A percentile compares a stretch with the other conserved stretches of the same genome.
Evolutionary conservation across 352 stramenopile species (phyloP).

Genomic region (Thraustochytrium sp.): DNA sequence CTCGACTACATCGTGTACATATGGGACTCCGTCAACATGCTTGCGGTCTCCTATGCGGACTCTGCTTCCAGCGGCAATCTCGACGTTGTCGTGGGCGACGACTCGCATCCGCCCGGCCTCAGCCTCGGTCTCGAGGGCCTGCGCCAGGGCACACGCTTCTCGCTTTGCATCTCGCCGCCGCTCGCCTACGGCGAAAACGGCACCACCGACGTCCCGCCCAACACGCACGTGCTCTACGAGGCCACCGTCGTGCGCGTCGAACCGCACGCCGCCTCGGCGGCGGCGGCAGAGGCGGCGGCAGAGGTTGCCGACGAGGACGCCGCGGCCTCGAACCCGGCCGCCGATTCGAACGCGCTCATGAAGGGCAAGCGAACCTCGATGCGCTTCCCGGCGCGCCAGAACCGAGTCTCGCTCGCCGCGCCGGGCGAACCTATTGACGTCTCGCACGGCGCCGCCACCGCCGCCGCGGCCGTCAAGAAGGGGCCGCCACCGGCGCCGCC

Average conservation of each 20-base stretch:
- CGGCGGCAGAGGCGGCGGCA: neutral
- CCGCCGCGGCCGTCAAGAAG: neutral
- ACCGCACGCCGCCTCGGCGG: neutral
- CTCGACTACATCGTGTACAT: slow-evolving; percentile 34
- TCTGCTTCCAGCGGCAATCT: neutral
- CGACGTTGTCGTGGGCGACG: slow-evolving; percentile 5
- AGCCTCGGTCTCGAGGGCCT: neutral
- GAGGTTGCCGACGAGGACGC: neutral
- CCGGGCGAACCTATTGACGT: neutral
- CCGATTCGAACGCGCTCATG: neutral
- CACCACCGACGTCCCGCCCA: slow-evolving; percentile 2
- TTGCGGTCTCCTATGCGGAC: slow-evolving; percentile 17
- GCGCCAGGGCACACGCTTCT: neutral
- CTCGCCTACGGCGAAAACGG: slow-evolving; percentile 17
- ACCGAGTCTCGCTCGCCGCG: neutral
- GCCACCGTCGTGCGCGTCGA: neutral
- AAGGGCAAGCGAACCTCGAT: slow-evolving; percentile 12
- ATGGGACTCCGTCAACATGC: slow-evolving; percentile 35
- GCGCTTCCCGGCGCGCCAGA: slow-evolving; percentile 14
- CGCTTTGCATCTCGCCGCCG: slow-evolving; percentile 8
- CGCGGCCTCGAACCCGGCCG: neutral
- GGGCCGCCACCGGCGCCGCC: too few species aligned
- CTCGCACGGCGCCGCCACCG: too few species aligned
- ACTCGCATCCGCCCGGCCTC: slow-evolving; percentile 2
- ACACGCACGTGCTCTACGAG: slow-evolving; percentile 35